phyloP scores from a whole-genome alignment of 1,284 basidiomycete genomes.

The Cryptococcus jaspeensis region DNA sequence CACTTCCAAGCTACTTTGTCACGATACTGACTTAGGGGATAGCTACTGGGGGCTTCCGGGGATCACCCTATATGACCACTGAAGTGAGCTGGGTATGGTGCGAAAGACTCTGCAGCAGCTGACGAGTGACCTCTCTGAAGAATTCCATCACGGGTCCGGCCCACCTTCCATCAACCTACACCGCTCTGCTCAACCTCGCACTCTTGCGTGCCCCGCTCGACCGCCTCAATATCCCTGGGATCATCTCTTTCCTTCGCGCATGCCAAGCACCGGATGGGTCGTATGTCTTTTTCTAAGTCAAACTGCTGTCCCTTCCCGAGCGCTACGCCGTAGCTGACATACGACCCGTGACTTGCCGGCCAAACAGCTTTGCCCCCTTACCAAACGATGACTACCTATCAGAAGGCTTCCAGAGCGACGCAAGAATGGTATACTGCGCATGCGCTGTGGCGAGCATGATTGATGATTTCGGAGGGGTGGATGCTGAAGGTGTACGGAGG shows the following conservation, averaged over 20 bases:
- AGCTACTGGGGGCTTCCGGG: conserved; percentile 70
- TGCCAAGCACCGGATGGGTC: conserved; percentile 81
- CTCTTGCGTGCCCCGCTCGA: conserved; percentile 78
- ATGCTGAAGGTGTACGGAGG: conserved; percentile 60
- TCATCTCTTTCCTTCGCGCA: conserved; percentile 62
- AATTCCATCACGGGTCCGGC: conserved; percentile 62
- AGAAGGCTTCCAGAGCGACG: conserved; percentile 46
- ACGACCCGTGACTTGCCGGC: neutral
- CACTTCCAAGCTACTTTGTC: neutral
- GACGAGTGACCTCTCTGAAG: conserved; percentile 23
- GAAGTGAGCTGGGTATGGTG: conserved; percentile 19
- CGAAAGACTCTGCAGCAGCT: neutral
- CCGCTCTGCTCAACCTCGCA: conserved; percentile 73
- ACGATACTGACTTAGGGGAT: neutral
- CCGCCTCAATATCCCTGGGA: conserved; percentile 62
- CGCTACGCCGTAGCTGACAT: neutral
- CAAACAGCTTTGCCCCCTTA: conserved; percentile 69
- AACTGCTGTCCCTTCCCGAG: too few relatives aligned
- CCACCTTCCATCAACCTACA: conserved; percentile 91
- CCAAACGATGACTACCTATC: conserved; percentile 57
- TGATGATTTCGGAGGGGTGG: conserved; percentile 71
- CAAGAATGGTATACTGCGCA: conserved; percentile 82
- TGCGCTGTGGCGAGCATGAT: conserved; percentile 72
- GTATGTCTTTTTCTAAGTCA: conserved; percentile 52
- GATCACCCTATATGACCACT: conserved; percentile 65